Conservation (phyloP, 2,329 filamentous ascomycete species). For the Talaromyces sp. region DNA sequence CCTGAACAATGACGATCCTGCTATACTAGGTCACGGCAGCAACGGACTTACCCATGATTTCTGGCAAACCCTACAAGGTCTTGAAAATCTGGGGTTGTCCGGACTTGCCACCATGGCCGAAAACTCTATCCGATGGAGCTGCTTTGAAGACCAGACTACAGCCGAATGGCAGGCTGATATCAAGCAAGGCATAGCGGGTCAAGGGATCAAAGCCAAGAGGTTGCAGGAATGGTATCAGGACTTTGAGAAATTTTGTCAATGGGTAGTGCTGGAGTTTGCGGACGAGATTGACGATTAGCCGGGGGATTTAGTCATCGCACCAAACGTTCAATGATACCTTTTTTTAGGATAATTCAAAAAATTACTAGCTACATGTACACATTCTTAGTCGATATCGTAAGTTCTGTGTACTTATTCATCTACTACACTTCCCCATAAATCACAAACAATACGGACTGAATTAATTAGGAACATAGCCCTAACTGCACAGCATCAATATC, state of each 20-base stretch:
- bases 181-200: constrained; percentile 68
- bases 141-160: constrained; percentile 73
- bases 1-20: constrained; percentile 87
- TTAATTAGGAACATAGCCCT: too few species aligned
- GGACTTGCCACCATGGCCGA: constrained; percentile 84
- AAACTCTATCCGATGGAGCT: constrained; percentile 87
- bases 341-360: too few species aligned
- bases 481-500: too few species aligned
- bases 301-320: too few species aligned
- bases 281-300: constrained; percentile 47
- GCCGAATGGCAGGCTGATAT: constrained; percentile 71
- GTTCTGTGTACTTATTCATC: too few species aligned
- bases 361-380: too few species aligned
- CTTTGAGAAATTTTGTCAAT: constrained; percentile 89
- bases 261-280: constrained; percentile 76
- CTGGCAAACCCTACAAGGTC: constrained; percentile 88
- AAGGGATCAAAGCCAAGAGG: constrained; percentile 65
- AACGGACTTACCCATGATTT: constrained; percentile 88
- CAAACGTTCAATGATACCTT: too few species aligned
- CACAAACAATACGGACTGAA: too few species aligned
- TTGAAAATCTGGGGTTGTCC: constrained; percentile 85
- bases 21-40: constrained; percentile 77
- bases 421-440: too few species aligned
- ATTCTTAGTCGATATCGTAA: too few species aligned
- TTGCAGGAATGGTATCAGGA: constrained; percentile 74